Evolutionary conservation across 768 basidiomycete species (phyloP).

Genomic region (Mycena metata): DNA sequence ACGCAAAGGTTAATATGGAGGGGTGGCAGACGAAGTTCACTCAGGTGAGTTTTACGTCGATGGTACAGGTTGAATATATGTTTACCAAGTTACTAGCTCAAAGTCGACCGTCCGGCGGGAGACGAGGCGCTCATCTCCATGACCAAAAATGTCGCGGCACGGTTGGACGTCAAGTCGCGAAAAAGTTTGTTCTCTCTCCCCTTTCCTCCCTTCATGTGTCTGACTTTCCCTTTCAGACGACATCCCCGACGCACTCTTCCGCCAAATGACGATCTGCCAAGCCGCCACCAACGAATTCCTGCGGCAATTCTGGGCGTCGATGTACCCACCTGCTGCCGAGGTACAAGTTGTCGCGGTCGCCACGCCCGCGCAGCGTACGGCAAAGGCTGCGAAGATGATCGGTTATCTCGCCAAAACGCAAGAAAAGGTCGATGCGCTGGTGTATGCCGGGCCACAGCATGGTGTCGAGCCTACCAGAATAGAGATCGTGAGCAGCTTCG

Average conservation of each 20-base stretch:
- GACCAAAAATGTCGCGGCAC: constrained; percentile 84
- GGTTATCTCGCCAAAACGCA: constrained; percentile 83
- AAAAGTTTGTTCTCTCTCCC: constrained; percentile 63
- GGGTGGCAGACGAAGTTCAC: constrained; percentile 72
- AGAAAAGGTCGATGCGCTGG: constrained; percentile 86
- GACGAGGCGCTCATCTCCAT: constrained; percentile 79
- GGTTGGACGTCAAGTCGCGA: constrained; percentile 73
- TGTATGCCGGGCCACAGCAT: constrained; percentile 69
- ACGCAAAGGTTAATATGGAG: constrained; percentile 60
- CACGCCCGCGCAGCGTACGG: constrained; percentile 77
- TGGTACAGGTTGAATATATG: background rate
- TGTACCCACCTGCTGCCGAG: constrained; percentile 81
- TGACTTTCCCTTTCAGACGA: constrained; percentile 64
- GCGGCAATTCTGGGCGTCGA: constrained; percentile 93
- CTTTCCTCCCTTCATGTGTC: background rate
- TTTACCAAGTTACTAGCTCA: constrained; percentile 58
- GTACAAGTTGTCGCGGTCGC: constrained; percentile 61
- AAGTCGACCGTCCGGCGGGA: constrained; percentile 74
- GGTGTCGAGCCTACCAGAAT: constrained; percentile 75
- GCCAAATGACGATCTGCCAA: constrained; percentile 90
- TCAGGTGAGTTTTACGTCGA: constrained; percentile 56
- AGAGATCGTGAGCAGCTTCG: constrained; percentile 66
- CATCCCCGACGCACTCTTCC: constrained; percentile 82
- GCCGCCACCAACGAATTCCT: constrained; percentile 96
- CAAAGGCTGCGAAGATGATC: constrained; percentile 91